Conservation (phyloP, 768 basidiomycete genomes). For the Calocybe indica region DNA sequence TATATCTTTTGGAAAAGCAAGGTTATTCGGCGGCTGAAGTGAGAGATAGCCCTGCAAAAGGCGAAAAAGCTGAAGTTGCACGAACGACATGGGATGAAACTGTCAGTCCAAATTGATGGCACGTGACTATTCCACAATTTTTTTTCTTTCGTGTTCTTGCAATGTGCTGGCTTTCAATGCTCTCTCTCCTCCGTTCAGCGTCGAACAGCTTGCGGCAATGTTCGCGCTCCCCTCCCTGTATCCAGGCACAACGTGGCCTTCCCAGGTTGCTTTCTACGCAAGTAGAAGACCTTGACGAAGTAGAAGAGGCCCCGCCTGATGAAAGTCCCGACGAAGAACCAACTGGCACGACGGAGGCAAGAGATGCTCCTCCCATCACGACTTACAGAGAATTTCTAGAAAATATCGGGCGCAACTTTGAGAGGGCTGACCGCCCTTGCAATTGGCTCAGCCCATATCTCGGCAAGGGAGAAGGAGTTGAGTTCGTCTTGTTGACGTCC, state of each 20-base stretch:
- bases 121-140: conserved; percentile 23
- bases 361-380: too few species aligned
- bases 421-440: conserved; percentile 35
- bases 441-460: conserved; percentile 50
- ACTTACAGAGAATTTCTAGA: conserved; percentile 36
- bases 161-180: conserved; percentile 29
- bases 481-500: conserved; percentile 24
- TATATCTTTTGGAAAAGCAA: conserved; percentile 35
- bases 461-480: conserved; percentile 36
- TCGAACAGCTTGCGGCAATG: conserved; percentile 22
- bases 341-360: neutral
- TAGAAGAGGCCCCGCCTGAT: conserved; percentile 10
- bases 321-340: neutral
- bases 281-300: conserved; percentile 10
- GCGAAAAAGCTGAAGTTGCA: conserved; percentile 18
- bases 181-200: conserved; percentile 26
- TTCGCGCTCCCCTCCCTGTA: conserved; percentile 16
- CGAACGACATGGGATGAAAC: neutral
- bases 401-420: conserved; percentile 35
- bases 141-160: conserved; percentile 19
- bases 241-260: neutral
- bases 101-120: conserved; percentile 10
- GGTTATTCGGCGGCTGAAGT: conserved; percentile 35
- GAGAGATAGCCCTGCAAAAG: conserved; percentile 49
- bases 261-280: conserved; percentile 5